These are phyloP conservation scores for Casuarina glauca DNA, from an alignment of 306 rosid species.

Conservation along the genomic window DNA sequence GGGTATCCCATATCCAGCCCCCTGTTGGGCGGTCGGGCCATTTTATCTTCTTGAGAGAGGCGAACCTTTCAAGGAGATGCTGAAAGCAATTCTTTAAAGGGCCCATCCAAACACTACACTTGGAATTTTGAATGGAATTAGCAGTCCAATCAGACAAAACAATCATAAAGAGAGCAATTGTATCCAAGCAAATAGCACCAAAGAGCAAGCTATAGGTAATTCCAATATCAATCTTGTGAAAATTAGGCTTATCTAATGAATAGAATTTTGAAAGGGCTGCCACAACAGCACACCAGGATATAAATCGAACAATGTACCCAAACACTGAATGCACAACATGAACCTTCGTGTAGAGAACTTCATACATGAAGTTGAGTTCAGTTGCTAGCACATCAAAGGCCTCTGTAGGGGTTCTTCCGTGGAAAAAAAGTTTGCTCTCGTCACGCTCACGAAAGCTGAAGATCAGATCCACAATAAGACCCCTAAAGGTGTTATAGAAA, in stretches of 20 bases:
- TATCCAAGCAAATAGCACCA: conserved; percentile 42
- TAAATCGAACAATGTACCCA: conserved; percentile 4
- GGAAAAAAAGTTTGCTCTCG: conserved; percentile 30
- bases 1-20: background rate
- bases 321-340: background rate
- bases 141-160: conserved; percentile 34
- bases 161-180: conserved; percentile 22
- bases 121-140: background rate
- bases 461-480: conserved; percentile 36
- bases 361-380: conserved; percentile 41
- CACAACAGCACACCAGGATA: conserved; percentile 9
- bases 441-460: conserved; percentile 25
- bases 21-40: background rate
- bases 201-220: conserved; percentile 35
- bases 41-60: conserved; percentile 7
- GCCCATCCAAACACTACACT: too few relatives aligned
- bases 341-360: conserved; percentile 40
- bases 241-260: conserved; percentile 7
- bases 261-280: conserved; percentile 14
- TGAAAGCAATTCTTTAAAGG: rapidly evolving
- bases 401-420: background rate
- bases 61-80: background rate
- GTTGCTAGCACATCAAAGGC: conserved; percentile 19
- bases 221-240: conserved; percentile 19
- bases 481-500: conserved; percentile 26